Evolutionary conservation across 2,329 filamentous ascomycete genomes (phyloP).

Genomic region (Apiospora aurea): DNA sequence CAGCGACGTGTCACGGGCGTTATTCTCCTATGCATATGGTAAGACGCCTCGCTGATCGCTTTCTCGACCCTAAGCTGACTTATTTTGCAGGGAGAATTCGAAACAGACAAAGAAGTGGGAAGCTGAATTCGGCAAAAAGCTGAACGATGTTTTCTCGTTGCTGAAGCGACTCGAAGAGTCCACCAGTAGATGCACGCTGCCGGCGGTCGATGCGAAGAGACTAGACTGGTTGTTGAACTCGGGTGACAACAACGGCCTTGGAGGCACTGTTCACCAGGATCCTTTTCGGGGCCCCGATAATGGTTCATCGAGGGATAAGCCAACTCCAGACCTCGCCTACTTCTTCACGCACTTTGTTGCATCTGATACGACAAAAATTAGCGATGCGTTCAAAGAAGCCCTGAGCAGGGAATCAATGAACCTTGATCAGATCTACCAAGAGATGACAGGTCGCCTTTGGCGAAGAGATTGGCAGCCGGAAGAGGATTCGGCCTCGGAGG

Average conservation of each 20-base stretch:
- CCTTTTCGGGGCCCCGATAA: background rate
- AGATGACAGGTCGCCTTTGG: background rate
- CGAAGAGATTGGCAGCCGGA: background rate
- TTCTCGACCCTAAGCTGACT: background rate
- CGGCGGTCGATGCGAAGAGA: too few species aligned
- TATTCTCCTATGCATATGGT: background rate
- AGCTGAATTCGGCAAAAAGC: background rate
- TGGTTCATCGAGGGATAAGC: background rate
- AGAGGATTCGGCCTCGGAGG: background rate
- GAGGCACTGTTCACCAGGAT: background rate
- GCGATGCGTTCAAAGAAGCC: background rate
- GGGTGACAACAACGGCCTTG: background rate
- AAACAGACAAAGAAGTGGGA: background rate
- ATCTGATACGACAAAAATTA: background rate
- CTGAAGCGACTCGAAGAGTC: background rate
- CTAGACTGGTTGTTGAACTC: background rate
- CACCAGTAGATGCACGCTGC: background rate
- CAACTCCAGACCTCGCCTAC: background rate
- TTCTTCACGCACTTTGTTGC: background rate
- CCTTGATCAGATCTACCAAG: fast-evolving
- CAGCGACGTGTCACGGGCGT: background rate
- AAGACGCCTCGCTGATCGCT: background rate
- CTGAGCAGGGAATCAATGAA: background rate
- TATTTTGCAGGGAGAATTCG: background rate
- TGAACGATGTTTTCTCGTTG: background rate